Base-by-base conservation (phyloP, 164 flowering plant species). In the Brasenia schreberi region DNA sequence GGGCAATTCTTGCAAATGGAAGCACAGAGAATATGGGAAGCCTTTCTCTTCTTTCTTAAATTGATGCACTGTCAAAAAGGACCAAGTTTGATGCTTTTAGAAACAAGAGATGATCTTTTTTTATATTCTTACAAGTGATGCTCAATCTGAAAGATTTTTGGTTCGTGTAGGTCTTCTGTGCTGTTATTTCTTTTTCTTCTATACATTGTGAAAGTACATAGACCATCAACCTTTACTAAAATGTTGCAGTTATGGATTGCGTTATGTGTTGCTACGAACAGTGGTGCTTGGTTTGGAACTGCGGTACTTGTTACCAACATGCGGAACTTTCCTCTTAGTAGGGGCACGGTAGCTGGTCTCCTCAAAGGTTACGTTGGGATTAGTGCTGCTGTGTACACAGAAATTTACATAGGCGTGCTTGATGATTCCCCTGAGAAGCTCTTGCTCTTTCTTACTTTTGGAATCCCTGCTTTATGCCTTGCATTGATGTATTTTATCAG, bases 261-360 rank as follows among this genome's bases (percentile, higher is more conserved):
- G 0, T 79, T 84, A 19, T 81, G 82, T 67, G 64, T 88, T 56
- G 97, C 85, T 64, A 85, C 96, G 3, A 84, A 88, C 65, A 86
- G 96, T 63, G 81, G 81, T 49, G 88, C 97, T 43, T 91, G 95
- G 93, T 67, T 91, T n/a, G 75, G 83, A 61, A 91, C 93, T 5
- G 86, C 81, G 5, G 85, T 84, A 68, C 84, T 91, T 62, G 97
- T 88, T 18, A 91, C 97, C 63, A 88, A 88, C 77, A 91, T 91
- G 95, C 82, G 90, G 69, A 91, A 88, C 80, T 91, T 91, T 71
- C 95, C 93, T 67, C 72, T 81, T 56, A 87, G 83, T 73, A 77
- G 96, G 62, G 97, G 96, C 74, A 83, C 90, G 0, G 96, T 91
- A 64, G 89, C 95, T 18, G 97, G 97, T 18, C 82, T 88, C 76